Base-by-base conservation (phyloP, 169 alveolate genomes). In the Babesia ovata region DNA sequence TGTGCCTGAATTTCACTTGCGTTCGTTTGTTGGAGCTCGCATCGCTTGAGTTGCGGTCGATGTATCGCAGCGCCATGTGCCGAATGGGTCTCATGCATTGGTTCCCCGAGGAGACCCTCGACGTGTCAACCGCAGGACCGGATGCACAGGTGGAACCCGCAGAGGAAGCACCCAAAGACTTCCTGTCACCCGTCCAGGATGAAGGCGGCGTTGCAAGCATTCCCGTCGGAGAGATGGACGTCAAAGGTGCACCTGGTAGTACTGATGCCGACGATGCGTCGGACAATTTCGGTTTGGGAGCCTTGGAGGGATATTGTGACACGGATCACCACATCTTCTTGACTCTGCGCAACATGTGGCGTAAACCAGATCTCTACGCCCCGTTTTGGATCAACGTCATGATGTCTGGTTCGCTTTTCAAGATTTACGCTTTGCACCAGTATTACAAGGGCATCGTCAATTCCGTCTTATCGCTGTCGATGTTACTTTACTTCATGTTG, bases 351-450 rank as follows among this genome's bases (percentile, higher is more conserved):
- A 49, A 48, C 44, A 70, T 79, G 60, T 56, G 81, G 63, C 42
- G 22, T 44, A 17, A 33, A 4, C 87, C 87, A 21, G 87, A 79
- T 46, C 56, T 79, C 16, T 79, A 61, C 22, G 87, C 74, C 10
- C 76, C 76, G 45, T 19, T 79, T 19, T 79, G 87, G 87, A 79
- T 79, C 11, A 79, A 71, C 44, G 26, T 71, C 39, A 44, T 67
- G 49, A 48, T 66, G 36, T 22, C 83, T 16, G 77, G 81, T 0
- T 73, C 75, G 28, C 28, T 79, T 42, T 79, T 79, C 39, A 65
- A 36, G 61, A 45, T 60, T 21, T 54, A 61, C 26, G 58, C 70
- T 16, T 13, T 79, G 13, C 45, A 60, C 57, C 19, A 70, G 44
- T 21, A 57, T 21, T 36, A 12, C 22, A 8, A 13, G 8, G 60